Evolutionary conservation across 2,329 filamentous ascomycete genomes (phyloP).

Genomic region (Ascochyta fabae): DNA sequence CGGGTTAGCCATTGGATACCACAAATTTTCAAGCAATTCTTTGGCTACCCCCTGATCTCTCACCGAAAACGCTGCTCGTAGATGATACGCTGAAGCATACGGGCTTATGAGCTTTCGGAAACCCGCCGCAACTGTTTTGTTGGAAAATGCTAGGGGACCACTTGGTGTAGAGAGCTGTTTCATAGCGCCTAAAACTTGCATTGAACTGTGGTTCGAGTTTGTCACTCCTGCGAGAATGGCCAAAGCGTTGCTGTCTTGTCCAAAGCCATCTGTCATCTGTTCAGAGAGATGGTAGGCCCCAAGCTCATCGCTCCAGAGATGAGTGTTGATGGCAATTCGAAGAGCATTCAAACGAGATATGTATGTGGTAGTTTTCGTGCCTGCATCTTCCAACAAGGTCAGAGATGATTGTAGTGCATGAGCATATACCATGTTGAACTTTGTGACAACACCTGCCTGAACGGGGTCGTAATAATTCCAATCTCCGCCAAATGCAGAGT

Average conservation of each 20-base stretch:
- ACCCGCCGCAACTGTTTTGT: constrained; percentile 7
- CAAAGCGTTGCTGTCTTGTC: constrained; percentile 43
- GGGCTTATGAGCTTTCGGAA: constrained; percentile 35
- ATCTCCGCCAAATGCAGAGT: constrained; percentile 39
- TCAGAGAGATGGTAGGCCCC: constrained; percentile 35
- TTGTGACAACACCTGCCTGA: constrained; percentile 38
- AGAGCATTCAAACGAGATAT: constrained; percentile 30
- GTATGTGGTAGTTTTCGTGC: constrained; percentile 28
- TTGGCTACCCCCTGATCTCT: constrained; percentile 1
- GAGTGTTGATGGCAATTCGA: constrained; percentile 27
- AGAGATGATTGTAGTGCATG: constrained; percentile 39
- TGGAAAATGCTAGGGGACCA: constrained; percentile 31
- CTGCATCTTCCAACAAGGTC: constrained; percentile 26
- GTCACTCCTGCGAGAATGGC: constrained; percentile 42
- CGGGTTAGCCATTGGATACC: constrained; percentile 35
- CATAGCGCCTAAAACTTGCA: too few relatives aligned
- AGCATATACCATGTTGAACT: constrained; percentile 46
- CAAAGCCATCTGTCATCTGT: constrained; percentile 21
- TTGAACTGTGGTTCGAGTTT: background rate
- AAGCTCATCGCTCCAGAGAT: constrained; percentile 28
- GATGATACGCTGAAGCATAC: constrained; percentile 40
- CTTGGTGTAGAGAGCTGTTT: constrained; percentile 8
- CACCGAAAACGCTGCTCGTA: constrained; percentile 35
- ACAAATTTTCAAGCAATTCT: constrained; percentile 12
- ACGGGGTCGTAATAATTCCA: constrained; percentile 48